Base-by-base conservation (phyloP, 2,329 filamentous ascomycete species). In the Colletotrichum cereale region DNA sequence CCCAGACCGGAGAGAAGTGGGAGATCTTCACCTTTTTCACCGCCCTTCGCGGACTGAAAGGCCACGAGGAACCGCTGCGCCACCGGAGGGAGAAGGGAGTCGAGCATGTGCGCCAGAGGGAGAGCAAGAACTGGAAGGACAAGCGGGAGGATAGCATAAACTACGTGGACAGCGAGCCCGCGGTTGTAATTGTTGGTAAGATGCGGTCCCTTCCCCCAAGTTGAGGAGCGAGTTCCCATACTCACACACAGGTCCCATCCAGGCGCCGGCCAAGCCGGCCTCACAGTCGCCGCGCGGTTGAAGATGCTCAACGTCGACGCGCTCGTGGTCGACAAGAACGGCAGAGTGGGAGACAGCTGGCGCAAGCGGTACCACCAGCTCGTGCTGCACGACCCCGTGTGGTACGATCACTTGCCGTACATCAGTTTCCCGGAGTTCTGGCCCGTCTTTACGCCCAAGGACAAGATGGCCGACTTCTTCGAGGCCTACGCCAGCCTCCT, bases 381-480 rank as follows among this genome's bases (percentile, higher is more conserved):
- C 7, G 83, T 92, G 0, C 85, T 91, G 0, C 90, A 93, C 76
- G 90, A 92, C 74, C 89, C 90, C 0, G 86, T 91, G 21, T 90
- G 85, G 82, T 86, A 83, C 72, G 85, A 87, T 60, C 85, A 88
- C 75, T 80, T 91, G 79, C 88, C 90, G 0, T 92, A 91, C 76
- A 76, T 92, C 4, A 82, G 83, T 0, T 92, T 91, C 74, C 90
- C 90, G 0, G 77, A 85, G 0, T 85, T 83, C 72, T 92, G 90
- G 89, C 90, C 90, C 0, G 79, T 91, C 24, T 92, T 91, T 79
- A 92, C 90, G 0, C 90, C 90, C 5, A 91, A 91, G 74, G 89
- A 92, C 77, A 92, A 92, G 75, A 82, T 92, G 0, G 90, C 85
- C 2, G 88, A 90, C 63, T 92, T 88, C 80, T 87, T 92, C 73